These are phyloP conservation scores for Kitagawia praeruptora DNA, from an alignment of 129 eudicot species.

Conservation along the genomic window DNA sequence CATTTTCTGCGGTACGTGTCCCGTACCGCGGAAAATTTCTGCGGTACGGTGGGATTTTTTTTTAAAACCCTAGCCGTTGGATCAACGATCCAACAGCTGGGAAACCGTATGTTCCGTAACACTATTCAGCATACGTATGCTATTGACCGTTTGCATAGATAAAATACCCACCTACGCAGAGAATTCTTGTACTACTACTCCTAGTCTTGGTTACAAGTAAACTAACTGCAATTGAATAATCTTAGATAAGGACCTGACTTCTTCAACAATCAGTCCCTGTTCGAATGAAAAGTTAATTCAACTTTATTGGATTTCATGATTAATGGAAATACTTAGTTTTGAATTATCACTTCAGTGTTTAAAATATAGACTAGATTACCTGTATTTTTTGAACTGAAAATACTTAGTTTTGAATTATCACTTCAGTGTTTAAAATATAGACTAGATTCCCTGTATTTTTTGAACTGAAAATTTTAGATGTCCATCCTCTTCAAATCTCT, in stretches of 20 bases:
- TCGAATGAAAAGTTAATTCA: neutral
- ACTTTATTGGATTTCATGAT: neutral
- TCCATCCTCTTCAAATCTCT: neutral
- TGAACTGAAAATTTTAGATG: too few relatives aligned
- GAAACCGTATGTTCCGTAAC: too few relatives aligned
- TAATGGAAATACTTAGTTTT: neutral
- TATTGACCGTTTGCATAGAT: too few relatives aligned
- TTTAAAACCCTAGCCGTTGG: too few relatives aligned
- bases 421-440: too few relatives aligned
- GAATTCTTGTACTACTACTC: neutral
- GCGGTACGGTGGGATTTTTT: too few relatives aligned
- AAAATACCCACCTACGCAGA: conserved; percentile 1
- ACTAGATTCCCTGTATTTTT: neutral
- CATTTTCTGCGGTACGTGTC: too few relatives aligned
- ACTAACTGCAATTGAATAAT: neutral
- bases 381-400: too few relatives aligned
- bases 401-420: neutral
- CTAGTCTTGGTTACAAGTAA: neutral
- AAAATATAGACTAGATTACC: neutral
- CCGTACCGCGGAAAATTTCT: too few relatives aligned
- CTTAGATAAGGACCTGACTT: neutral
- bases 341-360: neutral
- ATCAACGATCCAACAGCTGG: too few relatives aligned
- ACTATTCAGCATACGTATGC: too few relatives aligned
- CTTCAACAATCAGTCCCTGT: neutral